Conservation (phyloP, 768 basidiomycete genomes). For the Asterophora lycoperdoides region DNA sequence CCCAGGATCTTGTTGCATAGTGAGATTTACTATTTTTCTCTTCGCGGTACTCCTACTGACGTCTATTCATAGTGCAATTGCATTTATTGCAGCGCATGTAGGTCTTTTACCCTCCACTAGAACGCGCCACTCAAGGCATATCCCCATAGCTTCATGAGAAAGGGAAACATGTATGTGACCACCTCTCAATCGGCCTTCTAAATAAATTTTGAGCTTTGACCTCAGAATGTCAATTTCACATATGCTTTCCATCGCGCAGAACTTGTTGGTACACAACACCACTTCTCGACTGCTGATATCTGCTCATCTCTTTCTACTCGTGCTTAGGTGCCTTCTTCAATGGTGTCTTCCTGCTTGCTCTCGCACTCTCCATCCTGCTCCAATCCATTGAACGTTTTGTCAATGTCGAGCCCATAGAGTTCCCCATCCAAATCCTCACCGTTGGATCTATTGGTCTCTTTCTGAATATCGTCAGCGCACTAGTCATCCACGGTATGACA, state of each 20-base stretch:
- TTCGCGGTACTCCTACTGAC: not conserved
- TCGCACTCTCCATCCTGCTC: constrained; percentile 46
- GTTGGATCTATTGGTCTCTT: constrained; percentile 44
- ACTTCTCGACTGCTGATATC: constrained; percentile 54
- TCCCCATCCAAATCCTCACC: constrained; percentile 42
- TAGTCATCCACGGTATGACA: constrained; percentile 44
- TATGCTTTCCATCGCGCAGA: constrained; percentile 56
- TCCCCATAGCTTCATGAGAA: constrained; percentile 38
- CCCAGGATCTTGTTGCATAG: constrained; percentile 47
- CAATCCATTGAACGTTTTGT: constrained; percentile 54
- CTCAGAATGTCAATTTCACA: constrained; percentile 45
- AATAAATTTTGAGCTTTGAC: not conserved
- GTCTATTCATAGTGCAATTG: constrained; percentile 31
- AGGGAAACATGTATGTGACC: constrained; percentile 36
- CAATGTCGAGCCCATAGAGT: constrained; percentile 38
- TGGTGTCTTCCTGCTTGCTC: constrained; percentile 28
- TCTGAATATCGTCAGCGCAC: constrained; percentile 44
- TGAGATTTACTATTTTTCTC: constrained; percentile 14
- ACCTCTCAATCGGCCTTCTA: not conserved
- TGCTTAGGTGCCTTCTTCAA: constrained; percentile 11
- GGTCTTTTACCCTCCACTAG: constrained; percentile 12
- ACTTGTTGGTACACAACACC: constrained; percentile 42
- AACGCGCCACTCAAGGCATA: not conserved
- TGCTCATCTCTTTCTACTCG: constrained; percentile 14
- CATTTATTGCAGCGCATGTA: constrained; percentile 44